Base-by-base conservation (phyloP, 352 stramenopile species). In the Achlya hypogyna region DNA sequence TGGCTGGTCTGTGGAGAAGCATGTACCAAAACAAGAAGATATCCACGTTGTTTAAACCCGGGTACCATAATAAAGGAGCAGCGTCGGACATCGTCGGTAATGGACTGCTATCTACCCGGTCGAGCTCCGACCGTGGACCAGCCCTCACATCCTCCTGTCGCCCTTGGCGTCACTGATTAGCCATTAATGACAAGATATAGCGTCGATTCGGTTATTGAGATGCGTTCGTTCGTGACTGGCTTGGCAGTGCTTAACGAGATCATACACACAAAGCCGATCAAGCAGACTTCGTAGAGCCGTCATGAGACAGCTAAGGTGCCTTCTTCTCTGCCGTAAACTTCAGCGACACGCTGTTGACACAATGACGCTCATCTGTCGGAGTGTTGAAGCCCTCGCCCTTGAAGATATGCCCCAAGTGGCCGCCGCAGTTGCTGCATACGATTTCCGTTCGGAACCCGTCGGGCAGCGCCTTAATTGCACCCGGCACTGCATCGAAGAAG, bases 371-470 rank as follows among this genome's bases (percentile, higher is more conserved):
- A 67, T 95, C 74, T 20, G 87, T 96, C 9, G 86, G 82, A 12
- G 74, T 96, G 70, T 88, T 84, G 69, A 94, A 95, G 8, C 87
- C 82, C 69, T 95, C 87, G 29, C 85, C 86, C 72, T 95, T 92
- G 71, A 96, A 96, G 23, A 96, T 82, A 72, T 96, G 88, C 35
- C 87, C 88, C 82, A 96, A 93, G 75, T 96, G 88, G 34, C 88
- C 88, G 62, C 82, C 86, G 71, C 88, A 96, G 29, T 87, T 88
- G 65, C 79, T 85, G 59, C 88, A 96, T 69, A 95, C 81, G 62
- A 96, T 96, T 73, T 96, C 88, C 14, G 77, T 93, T 29, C 86
- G 87, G 56, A 60, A 69, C 35, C 86, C 86, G 60, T 94, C 86
- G 31, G 81, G 35, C 5, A 91, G 62, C 51, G 83, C 74, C 76